These are phyloP conservation scores for Puya raimondii DNA, from an alignment of 176 grass and related monocot species.

Conservation along the genomic window DNA sequence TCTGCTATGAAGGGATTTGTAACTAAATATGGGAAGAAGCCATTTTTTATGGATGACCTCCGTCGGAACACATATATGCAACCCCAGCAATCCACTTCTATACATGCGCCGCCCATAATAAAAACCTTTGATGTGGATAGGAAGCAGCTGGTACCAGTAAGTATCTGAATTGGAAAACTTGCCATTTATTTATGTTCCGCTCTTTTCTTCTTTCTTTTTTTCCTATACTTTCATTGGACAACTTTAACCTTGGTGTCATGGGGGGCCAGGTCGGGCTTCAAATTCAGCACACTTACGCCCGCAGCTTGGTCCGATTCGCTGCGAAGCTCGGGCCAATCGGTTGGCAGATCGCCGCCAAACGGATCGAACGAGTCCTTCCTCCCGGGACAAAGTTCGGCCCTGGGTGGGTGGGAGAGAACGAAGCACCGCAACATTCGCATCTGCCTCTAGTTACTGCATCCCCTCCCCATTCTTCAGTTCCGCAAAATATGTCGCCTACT, in stretches of 20 bases:
- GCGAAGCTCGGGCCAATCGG: conserved; percentile 47
- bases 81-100: conserved; percentile 34
- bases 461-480: conserved; percentile 8
- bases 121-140: conserved; percentile 39
- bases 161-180: neutral
- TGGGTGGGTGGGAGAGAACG: conserved; percentile 68
- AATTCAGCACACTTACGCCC: conserved; percentile 46
- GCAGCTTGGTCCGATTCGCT: conserved; percentile 77
- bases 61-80: conserved; percentile 66
- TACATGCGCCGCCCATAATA: conserved; percentile 40
- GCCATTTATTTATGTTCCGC: neutral
- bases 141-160: conserved; percentile 81
- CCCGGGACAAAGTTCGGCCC: conserved; percentile 56
- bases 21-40: conserved; percentile 47
- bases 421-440: conserved; percentile 31
- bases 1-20: conserved; percentile 32
- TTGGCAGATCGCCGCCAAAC: conserved; percentile 62
- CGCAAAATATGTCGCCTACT: conserved; percentile 9
- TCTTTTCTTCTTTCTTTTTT: neutral
- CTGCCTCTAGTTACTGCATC: conserved; percentile 24
- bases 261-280: conserved; percentile 58
- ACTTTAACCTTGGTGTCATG: neutral
- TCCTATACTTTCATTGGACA: conserved; percentile 7
- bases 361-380: conserved; percentile 51
- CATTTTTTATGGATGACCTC: conserved; percentile 54